A percentile compares a stretch with the other conserved stretches of the same genome.
Evolutionary conservation across 2,329 filamentous ascomycete genomes (phyloP).

Genomic region (Claviceps arundinis): DNA sequence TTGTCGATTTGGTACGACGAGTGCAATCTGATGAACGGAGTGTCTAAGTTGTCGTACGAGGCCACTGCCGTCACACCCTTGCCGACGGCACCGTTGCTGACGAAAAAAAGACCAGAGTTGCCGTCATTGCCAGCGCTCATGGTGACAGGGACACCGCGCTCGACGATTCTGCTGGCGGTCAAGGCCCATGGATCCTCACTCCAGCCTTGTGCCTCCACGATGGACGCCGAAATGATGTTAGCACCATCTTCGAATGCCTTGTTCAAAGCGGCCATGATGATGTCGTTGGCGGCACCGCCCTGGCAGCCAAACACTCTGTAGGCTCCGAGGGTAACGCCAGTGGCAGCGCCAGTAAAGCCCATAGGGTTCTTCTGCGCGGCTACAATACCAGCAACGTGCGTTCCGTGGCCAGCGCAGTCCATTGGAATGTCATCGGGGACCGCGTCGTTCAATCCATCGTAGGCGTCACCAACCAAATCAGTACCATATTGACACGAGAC

Average conservation of each 20-base stretch:
- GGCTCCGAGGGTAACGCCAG: constrained; percentile 23
- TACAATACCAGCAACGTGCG: constrained; percentile 32
- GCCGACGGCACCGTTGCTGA: constrained; percentile 25
- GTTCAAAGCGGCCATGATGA: constrained; percentile 25
- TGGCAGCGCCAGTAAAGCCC: constrained; percentile 26
- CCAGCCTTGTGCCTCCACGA: constrained; percentile 11
- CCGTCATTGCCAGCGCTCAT: constrained; percentile 32
- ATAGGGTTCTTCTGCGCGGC: constrained; percentile 24
- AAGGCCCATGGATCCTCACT: constrained; percentile 18
- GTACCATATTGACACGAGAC: constrained; percentile 28
- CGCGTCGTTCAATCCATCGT: constrained; percentile 14
- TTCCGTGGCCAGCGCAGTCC: constrained; percentile 28
- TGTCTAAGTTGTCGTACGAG: constrained; percentile 26
- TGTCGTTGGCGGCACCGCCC: constrained; percentile 20
- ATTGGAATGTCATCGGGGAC: constrained; percentile 26
- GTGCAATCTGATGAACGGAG: constrained; percentile 24
- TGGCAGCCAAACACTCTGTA: constrained; percentile 25
- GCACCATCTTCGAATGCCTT: constrained; percentile 26
- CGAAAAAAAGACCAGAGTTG: constrained; percentile 25
- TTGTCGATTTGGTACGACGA: constrained; percentile 22
- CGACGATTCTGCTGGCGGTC: constrained; percentile 27
- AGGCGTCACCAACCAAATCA: constrained; percentile 28
- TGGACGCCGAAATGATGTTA: constrained; percentile 17
- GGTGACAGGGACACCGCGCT: constrained; percentile 26
- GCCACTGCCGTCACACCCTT: constrained; percentile 29